Evolutionary conservation across 768 basidiomycete genomes (phyloP), one percentile per base, ranked within the genome.

Genomic region (Leccinum olivaceopallidum): DNA sequence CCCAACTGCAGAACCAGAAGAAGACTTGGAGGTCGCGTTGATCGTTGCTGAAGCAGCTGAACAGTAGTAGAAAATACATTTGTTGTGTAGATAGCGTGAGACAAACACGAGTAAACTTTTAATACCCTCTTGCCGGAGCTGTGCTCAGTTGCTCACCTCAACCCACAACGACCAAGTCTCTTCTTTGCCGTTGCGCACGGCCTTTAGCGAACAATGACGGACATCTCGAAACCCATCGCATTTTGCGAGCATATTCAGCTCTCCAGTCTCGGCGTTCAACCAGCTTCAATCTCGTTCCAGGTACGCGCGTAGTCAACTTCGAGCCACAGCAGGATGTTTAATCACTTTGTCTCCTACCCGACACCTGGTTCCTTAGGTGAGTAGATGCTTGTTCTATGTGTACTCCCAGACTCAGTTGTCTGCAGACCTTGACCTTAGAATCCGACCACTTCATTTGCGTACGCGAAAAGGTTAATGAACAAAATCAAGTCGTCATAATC

Each of bases 381-480:
- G 73, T 64, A 22, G 4, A 4, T 5, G 4, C 22, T 10, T 9
- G 30, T 55, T 53, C 55, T 39, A 42, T 24, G 24, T 60, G 36
- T 54, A 14, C 16, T 26, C 16, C 4, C 48, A 18, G 58, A 65
- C 60, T 32, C 22, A 56, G 37, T 16, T 36, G 18, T 58, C n/a
- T 59, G 26, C 64, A 94, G 93, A 94, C 90, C 26, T 79, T 98
- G 66, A 98, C 97, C 6, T 82, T 99, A 65, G 95, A 98, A 79
- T 96, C 94, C 65, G 97, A 99, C 81, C 92, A 93, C 75, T 99
- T 92, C 78, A 97, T 99, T 69, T 98, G 97, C 75, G 87, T 98
- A 62, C 91, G 96, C 59, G 96, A 98, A 80, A 95, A 94, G 76
- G 85, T 94, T 71, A 88, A 90, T 69, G 95, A 95, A 65, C 89